phyloP scores from a whole-genome alignment of 2,329 filamentous ascomycete species.

The Fusarium anthophilum region DNA sequence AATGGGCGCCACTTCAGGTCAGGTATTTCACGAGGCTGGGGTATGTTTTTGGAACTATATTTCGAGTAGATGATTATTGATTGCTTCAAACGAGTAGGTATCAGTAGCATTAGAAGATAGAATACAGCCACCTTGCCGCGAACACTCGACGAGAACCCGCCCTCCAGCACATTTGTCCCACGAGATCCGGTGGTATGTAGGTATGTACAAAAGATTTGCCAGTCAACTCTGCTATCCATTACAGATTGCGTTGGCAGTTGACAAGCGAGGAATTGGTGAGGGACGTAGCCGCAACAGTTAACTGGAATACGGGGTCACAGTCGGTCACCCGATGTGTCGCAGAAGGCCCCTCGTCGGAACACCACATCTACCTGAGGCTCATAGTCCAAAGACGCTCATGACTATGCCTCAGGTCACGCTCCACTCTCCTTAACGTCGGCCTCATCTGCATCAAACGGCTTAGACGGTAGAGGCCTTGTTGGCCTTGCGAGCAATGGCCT shows the following conservation, averaged over 20 bases:
- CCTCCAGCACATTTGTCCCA: constrained; percentile 44
- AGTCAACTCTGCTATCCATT: constrained; percentile 19
- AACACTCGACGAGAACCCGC: constrained; percentile 46
- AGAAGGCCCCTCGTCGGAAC: constrained; percentile 41
- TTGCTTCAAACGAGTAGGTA: constrained; percentile 47
- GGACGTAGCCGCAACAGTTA: constrained; percentile 35
- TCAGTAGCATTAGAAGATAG: constrained; percentile 49
- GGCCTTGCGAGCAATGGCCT: constrained; percentile 46
- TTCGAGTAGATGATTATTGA: constrained; percentile 4
- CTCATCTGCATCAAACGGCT: constrained; percentile 17
- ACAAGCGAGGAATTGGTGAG: constrained; percentile 36
- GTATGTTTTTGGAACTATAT: background rate
- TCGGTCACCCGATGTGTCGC: constrained; percentile 45
- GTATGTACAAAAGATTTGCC: constrained; percentile 42
- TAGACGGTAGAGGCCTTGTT: constrained; percentile 44
- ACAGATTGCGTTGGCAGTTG: constrained; percentile 5
- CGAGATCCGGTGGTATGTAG: constrained; percentile 32
- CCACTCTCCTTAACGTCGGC: constrained; percentile 31
- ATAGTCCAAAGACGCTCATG: constrained; percentile 28
- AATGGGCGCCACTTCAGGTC: background rate
- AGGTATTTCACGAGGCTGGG: background rate
- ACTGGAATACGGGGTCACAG: constrained; percentile 43
- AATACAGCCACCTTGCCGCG: constrained; percentile 43
- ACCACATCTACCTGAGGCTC: constrained; percentile 36
- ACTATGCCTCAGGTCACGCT: constrained; percentile 36